Base-by-base conservation (phyloP, 1,284 basidiomycete genomes). In the Cutaneotrichosporon mucoides region DNA sequence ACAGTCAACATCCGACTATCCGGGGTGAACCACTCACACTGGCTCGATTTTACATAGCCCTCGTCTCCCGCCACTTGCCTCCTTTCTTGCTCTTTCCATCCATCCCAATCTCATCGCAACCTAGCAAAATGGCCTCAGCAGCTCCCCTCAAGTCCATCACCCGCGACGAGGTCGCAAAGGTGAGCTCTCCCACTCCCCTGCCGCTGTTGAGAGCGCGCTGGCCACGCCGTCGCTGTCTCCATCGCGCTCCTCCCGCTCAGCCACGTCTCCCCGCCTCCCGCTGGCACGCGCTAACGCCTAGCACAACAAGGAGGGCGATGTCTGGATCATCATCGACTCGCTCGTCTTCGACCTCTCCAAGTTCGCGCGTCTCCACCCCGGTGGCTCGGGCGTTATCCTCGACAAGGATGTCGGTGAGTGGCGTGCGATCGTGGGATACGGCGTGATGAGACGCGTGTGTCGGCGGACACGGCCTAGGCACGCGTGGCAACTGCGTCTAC, bases 281-380 rank as follows among this genome's bases (percentile, higher is more conserved):
- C 24, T 24, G 24, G 24, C 24, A 24, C 24, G 24, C 3, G 48
- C 59, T 61, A 4, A 52, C 24, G 0, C 40, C n/a, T 57, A 90
- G 88, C 89, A 91, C 77, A 88, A 88, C 81, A 86, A 84, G 71
- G 82, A 84, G 65, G 88, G 85, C 38, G 85, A 90, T 74, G 74
- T 91, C 64, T 93, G 90, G 89, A 79, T 92, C 66, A 83, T 91
- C 63, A 82, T 94, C 67, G 90, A 93, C 75, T 83, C 86, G 16
- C 87, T 86, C 69, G 89, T 93, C 36, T 92, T 88, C 76, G 87
- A 91, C 74, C 79, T 92, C 35, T 84, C 86, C 57, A 86, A 85
- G 66, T 94, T 94, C 75, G 84, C 82, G 56, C 82, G 80, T 55
- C 80, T 93, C 65, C 92, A 94, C 73, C 92, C 92, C 0, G 91